Evolutionary conservation across 225 moss, liverwort and hornwort genomes (phyloP), one percentile per base, ranked within the genome.

Genomic region (Straminergon stramineum): DNA sequence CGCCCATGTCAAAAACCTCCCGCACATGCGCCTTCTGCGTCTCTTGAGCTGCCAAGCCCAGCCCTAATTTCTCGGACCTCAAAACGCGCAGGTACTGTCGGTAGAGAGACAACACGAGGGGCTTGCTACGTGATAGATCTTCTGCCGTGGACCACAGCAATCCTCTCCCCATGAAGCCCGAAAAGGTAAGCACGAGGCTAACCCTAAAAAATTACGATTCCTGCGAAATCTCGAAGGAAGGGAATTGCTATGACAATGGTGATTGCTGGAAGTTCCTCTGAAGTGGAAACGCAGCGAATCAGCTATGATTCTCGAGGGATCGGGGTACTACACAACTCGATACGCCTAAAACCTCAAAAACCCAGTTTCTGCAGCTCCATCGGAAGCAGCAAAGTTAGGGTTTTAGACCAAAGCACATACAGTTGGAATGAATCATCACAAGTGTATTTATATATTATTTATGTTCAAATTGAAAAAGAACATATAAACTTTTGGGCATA

Each of bases 41-140:
- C 91, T 94, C 95, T 65, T 93, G 90, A 20, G 97, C 97, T 30
- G 95, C 94, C 41, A 97, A 89, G 68, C 95, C 91, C 76, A 98
- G 90, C 15, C 90, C 91, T 65, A 98, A 74, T 43, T 90, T 93
- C 91, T 96, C 96, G 55, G 94, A 89, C 57, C 91, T 92, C 94
- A 98, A 87, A 52, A 85, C 93, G 61, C 97, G 90, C 84, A 96
- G 81, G 61, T 94, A 90, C 30, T 92, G 83, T 26, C 98, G 90
- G 87, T 98, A 98, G 23, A 96, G 94, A 21, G 98, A 94, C 83
- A 95, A 87, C 67, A 97, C 98, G 30, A 84, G 89, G 27, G 93
- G 91, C 94, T 92, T 97, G 92, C 76, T 94, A 21, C 92, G 88
- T 22, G 95, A 91, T 74, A 99, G 87, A 91, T 97, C 96, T 84